phyloP scores from a whole-genome alignment of 176 grass and related monocot species.

The Zea luxurians region DNA sequence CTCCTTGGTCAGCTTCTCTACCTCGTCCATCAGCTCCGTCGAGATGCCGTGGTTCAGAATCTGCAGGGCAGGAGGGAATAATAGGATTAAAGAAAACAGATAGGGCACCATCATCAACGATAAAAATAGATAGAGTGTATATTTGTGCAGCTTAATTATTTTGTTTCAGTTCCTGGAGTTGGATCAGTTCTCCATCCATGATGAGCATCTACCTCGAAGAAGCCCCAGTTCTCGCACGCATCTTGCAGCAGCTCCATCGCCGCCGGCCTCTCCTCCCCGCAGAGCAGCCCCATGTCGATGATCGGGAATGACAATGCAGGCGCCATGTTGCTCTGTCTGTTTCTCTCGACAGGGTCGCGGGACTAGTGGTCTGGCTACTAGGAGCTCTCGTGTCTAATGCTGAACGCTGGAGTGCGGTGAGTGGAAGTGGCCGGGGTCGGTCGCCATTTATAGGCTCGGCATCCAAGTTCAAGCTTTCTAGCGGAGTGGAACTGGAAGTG shows the following conservation, averaged over 20 bases:
- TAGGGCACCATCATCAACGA: neutral
- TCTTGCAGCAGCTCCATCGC: constrained; percentile 69
- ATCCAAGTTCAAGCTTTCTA: neutral
- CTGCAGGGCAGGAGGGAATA: constrained; percentile 1
- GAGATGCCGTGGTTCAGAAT: constrained; percentile 79
- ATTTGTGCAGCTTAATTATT: neutral
- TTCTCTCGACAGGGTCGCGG: neutral
- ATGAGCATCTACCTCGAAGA: constrained; percentile 63
- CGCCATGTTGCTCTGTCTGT: neutral
- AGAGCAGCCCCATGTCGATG: constrained; percentile 72
- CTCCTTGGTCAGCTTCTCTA: constrained; percentile 80
- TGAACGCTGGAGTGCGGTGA: constrained; percentile 10
- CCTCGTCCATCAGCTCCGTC: constrained; percentile 77
- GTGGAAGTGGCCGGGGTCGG: neutral
- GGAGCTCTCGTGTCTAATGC: neutral
- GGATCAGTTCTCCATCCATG: neutral
- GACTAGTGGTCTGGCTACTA: neutral
- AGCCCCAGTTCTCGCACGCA: constrained; percentile 95
- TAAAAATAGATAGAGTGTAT: neutral
- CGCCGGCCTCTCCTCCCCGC: constrained; percentile 41
- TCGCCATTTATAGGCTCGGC: constrained; percentile 37
- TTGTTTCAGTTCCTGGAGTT: neutral
- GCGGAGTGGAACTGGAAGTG: neutral
- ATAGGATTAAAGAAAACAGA: neutral
- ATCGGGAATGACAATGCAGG: constrained; percentile 54